Base-by-base conservation (phyloP, 441 rosid species). In the Flueggea neowawraea region DNA sequence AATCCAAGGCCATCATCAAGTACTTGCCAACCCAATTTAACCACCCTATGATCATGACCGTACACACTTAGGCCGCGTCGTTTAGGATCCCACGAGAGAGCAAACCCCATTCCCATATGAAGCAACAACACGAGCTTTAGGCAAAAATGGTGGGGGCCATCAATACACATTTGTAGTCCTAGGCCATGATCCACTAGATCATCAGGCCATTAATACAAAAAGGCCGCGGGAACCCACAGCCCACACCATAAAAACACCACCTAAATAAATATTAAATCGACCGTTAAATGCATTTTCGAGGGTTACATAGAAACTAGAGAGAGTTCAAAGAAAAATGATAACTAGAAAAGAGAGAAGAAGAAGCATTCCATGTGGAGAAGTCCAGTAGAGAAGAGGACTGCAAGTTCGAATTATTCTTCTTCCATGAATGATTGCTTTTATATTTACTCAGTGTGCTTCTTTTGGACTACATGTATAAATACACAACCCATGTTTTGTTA, bases 341-440 rank as follows among this genome's bases (percentile, higher is more conserved):
- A 36, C 1, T 5, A 36, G 41, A 36, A 36, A 36, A 36, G 6
- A 36, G 9, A 36, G 6, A 5, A 36, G 9, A 36, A 36, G 9
- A 36, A 36, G 9, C 41, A 36, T 36, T 36, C 1, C 9, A 36
- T 22, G 28, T 22, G 28, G 28, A 22, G 28, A 22, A 22, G 28
- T 36, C 41, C 41, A 36, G 41, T 62, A 55, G 66, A 64, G 51
- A 62, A 56, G 10, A 44, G 16, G 73, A 78, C 88, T 78, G 85
- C 82, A 78, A 79, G 81, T 83, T 85, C 82, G 79, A 80, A 85
- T 89, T 85, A 91, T 83, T 76, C 91, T 83, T 78, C 88, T n/a
- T 79, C 83, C 65, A 76, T 81, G 75, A 77, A 76, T 74, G 77
- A 68, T 78, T 76, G 80, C 78, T 72, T 72, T 76, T 73, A 54